Evolutionary conservation across 202 grass and related monocot species (phyloP).

Genomic region (Panicum hallii): DNA sequence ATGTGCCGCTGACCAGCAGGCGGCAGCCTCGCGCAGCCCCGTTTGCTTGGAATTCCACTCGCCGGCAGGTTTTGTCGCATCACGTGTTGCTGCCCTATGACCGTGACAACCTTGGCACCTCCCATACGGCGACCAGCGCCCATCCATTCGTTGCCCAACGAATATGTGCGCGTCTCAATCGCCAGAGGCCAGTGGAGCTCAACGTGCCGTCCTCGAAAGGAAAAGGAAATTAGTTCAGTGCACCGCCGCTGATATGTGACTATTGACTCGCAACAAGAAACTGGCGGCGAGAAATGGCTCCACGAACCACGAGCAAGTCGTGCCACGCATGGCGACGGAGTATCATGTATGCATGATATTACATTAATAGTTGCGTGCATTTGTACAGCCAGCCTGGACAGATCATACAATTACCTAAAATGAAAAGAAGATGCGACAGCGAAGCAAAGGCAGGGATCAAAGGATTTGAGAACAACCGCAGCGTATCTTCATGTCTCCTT

Average conservation of each 20-base stretch:
- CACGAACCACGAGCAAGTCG: neutral
- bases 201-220: neutral
- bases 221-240: neutral
- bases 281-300: neutral
- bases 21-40: neutral
- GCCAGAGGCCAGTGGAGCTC: neutral
- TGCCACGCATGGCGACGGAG: neutral
- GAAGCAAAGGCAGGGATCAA: neutral
- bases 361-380: no score
- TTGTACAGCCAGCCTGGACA: neutral
- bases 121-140: neutral
- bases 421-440: neutral
- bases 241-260: neutral
- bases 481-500: neutral
- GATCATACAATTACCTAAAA: neutral
- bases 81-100: slow-evolving; percentile 12
- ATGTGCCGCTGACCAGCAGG: slow-evolving; percentile 29
- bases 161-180: neutral
- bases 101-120: no score
- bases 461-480: slow-evolving; percentile 5
- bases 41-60: neutral
- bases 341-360: neutral
- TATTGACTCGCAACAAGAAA: neutral
- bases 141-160: neutral
- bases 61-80: neutral